Percentiles rank a stretch among this genome's conserved stretches.
These are phyloP conservation scores for Talaromyces sp. DNA, from an alignment of 2,329 filamentous ascomycete genomes.

Conservation along the genomic window DNA sequence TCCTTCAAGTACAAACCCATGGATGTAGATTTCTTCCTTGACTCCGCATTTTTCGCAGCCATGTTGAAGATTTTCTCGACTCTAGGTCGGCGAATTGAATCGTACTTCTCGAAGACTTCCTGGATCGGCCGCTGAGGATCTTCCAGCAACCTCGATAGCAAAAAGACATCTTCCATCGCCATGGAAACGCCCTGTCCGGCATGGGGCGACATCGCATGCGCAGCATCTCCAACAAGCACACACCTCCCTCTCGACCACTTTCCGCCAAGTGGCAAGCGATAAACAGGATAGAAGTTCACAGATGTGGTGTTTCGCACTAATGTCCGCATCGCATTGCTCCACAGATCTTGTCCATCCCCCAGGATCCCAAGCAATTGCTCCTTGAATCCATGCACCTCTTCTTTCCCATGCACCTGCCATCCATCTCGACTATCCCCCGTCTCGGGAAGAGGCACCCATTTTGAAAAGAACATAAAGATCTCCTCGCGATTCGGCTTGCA, in stretches of 20 bases:
- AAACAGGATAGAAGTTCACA: slow-evolving; percentile 42
- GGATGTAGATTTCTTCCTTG: slow-evolving; percentile 26
- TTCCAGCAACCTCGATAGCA: slow-evolving; percentile 31
- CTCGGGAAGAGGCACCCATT: slow-evolving; percentile 30
- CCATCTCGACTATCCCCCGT: slow-evolving; percentile 33
- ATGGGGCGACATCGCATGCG: slow-evolving; percentile 39
- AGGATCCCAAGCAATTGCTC: slow-evolving; percentile 25
- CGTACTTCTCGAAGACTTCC: slow-evolving; percentile 28
- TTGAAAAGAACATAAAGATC: slow-evolving; percentile 36
- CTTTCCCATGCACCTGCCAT: slow-evolving; percentile 34
- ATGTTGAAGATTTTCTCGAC: slow-evolving; percentile 28
- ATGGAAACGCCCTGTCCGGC: slow-evolving; percentile 57
- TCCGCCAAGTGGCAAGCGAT: slow-evolving; percentile 37
- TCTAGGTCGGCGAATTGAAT: slow-evolving; percentile 35
- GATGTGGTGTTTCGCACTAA: slow-evolving; percentile 19
- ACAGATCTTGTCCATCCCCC: slow-evolving; percentile 27
- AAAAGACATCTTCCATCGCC: slow-evolving; percentile 54
- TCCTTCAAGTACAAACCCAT: slow-evolving; percentile 34
- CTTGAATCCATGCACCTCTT: slow-evolving; percentile 36
- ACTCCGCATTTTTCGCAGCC: slow-evolving; percentile 27
- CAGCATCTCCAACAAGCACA: slow-evolving; percentile 37
- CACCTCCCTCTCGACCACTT: slow-evolving; percentile 42
- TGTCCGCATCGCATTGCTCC: slow-evolving; percentile 25
- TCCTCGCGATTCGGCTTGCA: slow-evolving; percentile 28
- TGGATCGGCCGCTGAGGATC: slow-evolving; percentile 16